These are phyloP conservation scores for Aspergillus cejpii DNA, from an alignment of 2,329 filamentous ascomycete species.

Conservation along the genomic window DNA sequence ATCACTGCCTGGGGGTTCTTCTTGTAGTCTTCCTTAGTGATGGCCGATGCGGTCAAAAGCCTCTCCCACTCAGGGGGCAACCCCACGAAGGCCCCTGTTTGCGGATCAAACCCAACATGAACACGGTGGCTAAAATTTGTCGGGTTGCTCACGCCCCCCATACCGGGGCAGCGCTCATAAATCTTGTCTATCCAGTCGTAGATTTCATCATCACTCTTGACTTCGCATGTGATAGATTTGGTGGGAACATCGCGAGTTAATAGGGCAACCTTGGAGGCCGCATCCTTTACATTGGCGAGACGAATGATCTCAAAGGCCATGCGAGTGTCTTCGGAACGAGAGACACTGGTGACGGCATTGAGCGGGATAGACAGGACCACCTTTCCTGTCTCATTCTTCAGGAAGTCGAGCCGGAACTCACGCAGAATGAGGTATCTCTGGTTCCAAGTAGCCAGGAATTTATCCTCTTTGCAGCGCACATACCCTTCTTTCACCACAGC, in stretches of 20 bases:
- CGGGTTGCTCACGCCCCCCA: constrained; percentile 96
- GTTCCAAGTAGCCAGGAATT: constrained; percentile 72
- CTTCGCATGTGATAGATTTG: constrained; percentile 81
- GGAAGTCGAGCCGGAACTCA: constrained; percentile 88
- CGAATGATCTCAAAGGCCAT: constrained; percentile 93
- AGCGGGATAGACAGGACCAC: constrained; percentile 78
- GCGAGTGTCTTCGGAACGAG: constrained; percentile 81
- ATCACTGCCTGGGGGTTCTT: constrained; percentile 79
- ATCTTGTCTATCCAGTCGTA: constrained; percentile 99
- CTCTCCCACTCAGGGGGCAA: constrained; percentile 96
- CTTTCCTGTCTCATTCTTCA: constrained; percentile 85
- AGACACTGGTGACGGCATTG: constrained; percentile 81
- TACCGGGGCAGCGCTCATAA: constrained; percentile 90
- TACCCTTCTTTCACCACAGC: constrained; percentile 63
- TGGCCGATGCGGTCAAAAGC: constrained; percentile 87
- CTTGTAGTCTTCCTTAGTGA: constrained; percentile 97
- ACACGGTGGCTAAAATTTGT: constrained; percentile 97
- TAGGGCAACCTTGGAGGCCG: constrained; percentile 59
- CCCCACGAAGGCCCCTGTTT: constrained; percentile 90
- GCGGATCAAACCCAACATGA: constrained; percentile 93
- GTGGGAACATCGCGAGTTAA: constrained; percentile 73
- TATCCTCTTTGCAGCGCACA: constrained; percentile 68
- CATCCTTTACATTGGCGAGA: constrained; percentile 53
- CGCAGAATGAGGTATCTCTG: constrained; percentile 86
- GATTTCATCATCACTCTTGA: constrained; percentile 91